phyloP scores from a whole-genome alignment of 106 monocot genomes.

The Apostasia ramifera region DNA sequence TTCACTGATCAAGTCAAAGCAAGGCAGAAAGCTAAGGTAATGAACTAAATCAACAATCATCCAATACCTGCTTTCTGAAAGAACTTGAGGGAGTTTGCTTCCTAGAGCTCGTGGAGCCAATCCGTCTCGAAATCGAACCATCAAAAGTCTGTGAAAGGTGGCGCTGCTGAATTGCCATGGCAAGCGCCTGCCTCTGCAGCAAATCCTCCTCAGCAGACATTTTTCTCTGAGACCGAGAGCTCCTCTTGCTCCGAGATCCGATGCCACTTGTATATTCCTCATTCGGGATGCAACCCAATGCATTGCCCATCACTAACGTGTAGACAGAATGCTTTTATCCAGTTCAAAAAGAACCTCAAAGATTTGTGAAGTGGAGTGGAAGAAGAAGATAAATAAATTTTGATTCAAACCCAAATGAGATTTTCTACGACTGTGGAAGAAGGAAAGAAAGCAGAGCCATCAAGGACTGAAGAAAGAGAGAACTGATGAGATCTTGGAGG shows the following conservation, averaged over 20 bases:
- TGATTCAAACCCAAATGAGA: neutral
- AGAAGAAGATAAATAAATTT: neutral
- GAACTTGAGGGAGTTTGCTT: conserved; percentile 1
- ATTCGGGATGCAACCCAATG: conserved; percentile 8
- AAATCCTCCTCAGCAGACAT: conserved; percentile 15
- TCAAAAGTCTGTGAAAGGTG: conserved; percentile 21
- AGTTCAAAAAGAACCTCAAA: neutral
- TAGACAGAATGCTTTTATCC: neutral
- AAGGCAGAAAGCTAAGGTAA: neutral
- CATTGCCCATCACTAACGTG: conserved; percentile 14
- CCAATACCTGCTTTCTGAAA: conserved; percentile 7
- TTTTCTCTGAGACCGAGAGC: conserved; percentile 13
- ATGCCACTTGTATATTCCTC: conserved; percentile 4
- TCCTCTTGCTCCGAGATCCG: conserved; percentile 11
- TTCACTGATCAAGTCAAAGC: no score
- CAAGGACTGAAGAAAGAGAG: neutral
- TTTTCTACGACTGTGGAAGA: neutral
- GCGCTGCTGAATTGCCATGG: conserved; percentile 22
- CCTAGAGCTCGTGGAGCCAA: conserved; percentile 8
- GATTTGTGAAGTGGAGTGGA: neutral
- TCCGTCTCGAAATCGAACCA: conserved; percentile 12
- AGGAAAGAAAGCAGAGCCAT: neutral
- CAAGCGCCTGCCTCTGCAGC: conserved; percentile 17
- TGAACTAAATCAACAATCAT: neutral
- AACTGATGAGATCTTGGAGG: neutral